phyloP scores from a whole-genome alignment of 176 grass and related monocot genomes.

The Thalia dealbata region DNA sequence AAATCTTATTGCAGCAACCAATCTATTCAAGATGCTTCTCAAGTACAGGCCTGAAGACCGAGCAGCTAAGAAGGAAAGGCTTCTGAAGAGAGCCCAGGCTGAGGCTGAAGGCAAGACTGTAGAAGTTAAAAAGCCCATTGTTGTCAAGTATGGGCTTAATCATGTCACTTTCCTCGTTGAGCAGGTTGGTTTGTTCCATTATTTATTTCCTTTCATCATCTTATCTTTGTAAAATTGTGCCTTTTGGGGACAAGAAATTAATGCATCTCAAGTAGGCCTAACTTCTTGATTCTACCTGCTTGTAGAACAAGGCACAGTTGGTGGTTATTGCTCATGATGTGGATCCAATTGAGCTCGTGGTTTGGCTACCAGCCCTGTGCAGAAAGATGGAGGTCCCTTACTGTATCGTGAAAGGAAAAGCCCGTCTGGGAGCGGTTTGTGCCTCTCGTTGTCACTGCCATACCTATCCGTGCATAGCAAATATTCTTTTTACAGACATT shows the following conservation, averaged over 20 bases:
- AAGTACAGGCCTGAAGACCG: constrained; percentile 2
- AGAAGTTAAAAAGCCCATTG: constrained; percentile 1
- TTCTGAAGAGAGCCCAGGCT: constrained; percentile 4
- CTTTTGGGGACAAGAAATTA: too few relatives aligned
- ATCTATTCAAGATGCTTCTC: constrained; percentile 4
- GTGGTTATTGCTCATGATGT: constrained; percentile 1
- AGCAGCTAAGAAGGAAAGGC: constrained; percentile 7
- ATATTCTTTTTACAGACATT: neutral
- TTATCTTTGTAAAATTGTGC: neutral
- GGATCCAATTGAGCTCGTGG: neutral
- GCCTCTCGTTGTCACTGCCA: neutral
- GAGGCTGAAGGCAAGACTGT: constrained; percentile 1
- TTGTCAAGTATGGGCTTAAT: constrained; percentile 1
- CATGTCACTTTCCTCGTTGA: constrained; percentile 3
- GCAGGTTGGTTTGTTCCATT: neutral
- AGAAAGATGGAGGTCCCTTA: constrained; percentile 5
- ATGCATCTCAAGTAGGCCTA: too few relatives aligned
- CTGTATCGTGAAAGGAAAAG: constrained; percentile 3
- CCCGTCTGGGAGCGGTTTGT: neutral
- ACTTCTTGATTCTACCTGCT: neutral
- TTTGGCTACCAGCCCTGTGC: neutral
- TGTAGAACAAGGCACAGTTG: constrained; percentile 3
- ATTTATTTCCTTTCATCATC: neutral
- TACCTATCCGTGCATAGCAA: neutral
- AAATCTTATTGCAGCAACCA: neutral